Percentiles rank a stretch among this genome's conserved stretches.
Evolutionary conservation across 768 basidiomycete species (phyloP).

Genomic region (Polyporus arcularius): DNA sequence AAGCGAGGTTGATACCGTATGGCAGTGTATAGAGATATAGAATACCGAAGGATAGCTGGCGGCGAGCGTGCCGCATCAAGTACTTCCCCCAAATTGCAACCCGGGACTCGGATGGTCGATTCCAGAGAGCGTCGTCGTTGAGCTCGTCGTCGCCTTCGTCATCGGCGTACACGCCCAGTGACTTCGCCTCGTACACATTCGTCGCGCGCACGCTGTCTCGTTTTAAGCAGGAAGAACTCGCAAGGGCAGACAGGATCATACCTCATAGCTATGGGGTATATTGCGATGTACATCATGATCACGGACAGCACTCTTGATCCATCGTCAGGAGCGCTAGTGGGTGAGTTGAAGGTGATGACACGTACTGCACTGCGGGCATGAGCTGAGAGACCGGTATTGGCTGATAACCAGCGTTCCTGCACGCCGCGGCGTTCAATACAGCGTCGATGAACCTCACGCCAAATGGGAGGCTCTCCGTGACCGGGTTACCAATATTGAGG

Average conservation of each 20-base stretch:
- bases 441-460: constrained; percentile 71
- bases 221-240: no score
- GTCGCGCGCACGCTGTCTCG: constrained; percentile 43
- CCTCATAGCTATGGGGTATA: constrained; percentile 84
- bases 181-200: constrained; percentile 54
- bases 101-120: constrained; percentile 25
- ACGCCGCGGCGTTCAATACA: constrained; percentile 73
- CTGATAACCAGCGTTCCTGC: constrained; percentile 85
- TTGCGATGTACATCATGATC: constrained; percentile 90
- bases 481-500: constrained; percentile 78
- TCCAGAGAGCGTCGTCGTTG: constrained; percentile 41
- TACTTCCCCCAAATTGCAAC: constrained; percentile 39
- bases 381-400: constrained; percentile 66
- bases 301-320: constrained; percentile 73
- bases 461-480: constrained; percentile 65
- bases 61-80: constrained; percentile 41
- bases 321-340: background rate
- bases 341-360: background rate
- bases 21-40: background rate
- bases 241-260: constrained; percentile 22
- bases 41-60: constrained; percentile 54
- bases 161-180: constrained; percentile 47
- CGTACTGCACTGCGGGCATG: constrained; percentile 86
- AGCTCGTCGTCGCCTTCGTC: constrained; percentile 54
- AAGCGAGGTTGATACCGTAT: background rate